Base-by-base conservation (phyloP, 2,329 filamentous ascomycete species). In the Epichloe hybrida region DNA sequence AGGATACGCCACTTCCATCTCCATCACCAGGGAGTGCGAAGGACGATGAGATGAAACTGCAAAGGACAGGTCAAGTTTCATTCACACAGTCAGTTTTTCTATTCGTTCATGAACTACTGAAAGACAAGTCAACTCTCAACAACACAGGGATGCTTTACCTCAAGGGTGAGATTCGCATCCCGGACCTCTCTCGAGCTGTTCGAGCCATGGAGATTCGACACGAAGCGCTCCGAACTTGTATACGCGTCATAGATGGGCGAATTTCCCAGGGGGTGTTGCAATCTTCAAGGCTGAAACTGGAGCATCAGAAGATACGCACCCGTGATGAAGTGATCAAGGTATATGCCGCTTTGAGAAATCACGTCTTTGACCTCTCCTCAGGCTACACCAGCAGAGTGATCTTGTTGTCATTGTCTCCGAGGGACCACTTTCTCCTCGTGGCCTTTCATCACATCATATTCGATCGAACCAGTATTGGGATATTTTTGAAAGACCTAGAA, bases 171-270 rank as follows among this genome's bases (percentile, higher is more conserved):
- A 31, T 44, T 34, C 42, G 23, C 12, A 15, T 44, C 12, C 9
- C 42, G 7, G 23, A 44, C 4, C 55, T 74, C 11, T 55, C 57
- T 5, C 54, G 54, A 23, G 70, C 72, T 0, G 53, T 74, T 12
- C 50, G 59, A 1, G 13, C 40, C 7, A 58, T 69, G 2, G 56
- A 55, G 1, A 35, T 50, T 3, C 53, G 58, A 8, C 68, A 70
- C 52, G 66, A 69, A 44, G 36, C 61, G 6, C 56, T 70, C 1
- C 61, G 66, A 2, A 69, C 64, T 50, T 55, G 59, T 38, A 46
- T 46, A 17, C 49, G 56, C 23, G 11, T 7, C 2, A 42, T 51
- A 12, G 50, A 58, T 4, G 44, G 37, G 6, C 15, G 38, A 7
- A 9, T 45, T 5, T 17, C 41, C 4, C 38, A 36, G 34, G 34